Conservation (phyloP, 2,329 filamentous ascomycete genomes). For the Sphaerulina musiva region DNA sequence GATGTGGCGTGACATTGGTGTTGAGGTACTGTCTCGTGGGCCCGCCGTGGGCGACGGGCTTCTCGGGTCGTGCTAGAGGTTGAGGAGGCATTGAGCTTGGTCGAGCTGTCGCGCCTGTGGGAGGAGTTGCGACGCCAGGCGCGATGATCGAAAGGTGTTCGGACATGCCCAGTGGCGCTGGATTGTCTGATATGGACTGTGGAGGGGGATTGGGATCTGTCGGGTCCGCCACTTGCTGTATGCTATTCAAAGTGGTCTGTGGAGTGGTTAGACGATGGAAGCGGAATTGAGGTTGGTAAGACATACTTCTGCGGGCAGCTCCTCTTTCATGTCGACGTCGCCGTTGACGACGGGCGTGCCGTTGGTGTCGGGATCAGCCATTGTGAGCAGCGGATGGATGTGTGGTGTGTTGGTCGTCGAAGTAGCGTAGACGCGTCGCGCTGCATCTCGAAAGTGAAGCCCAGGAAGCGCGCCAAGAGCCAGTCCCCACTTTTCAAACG, state of each 20-base stretch:
- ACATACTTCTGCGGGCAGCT: conserved; percentile 25
- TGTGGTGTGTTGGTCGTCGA: neutral
- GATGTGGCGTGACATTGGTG: conserved; percentile 44
- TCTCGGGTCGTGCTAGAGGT: conserved; percentile 29
- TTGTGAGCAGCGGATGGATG: conserved; percentile 12
- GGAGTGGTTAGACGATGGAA: conserved; percentile 3
- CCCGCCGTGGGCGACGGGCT: conserved; percentile 42
- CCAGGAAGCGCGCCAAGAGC: no score
- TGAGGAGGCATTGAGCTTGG: conserved; percentile 30
- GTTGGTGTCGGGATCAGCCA: conserved; percentile 28
- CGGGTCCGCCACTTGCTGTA: conserved; percentile 21
- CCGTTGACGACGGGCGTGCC: conserved; percentile 16
- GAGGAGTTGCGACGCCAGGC: conserved; percentile 22
- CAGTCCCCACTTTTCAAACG: no score
- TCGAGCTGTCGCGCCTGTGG: conserved; percentile 20
- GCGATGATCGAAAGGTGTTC: conserved; percentile 21
- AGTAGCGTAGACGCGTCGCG: neutral
- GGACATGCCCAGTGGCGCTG: conserved; percentile 5
- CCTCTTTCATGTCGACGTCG: conserved; percentile 36
- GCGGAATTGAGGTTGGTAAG: neutral
- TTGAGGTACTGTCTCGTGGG: conserved; percentile 47
- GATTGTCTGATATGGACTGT: conserved; percentile 16
- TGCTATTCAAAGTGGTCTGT: conserved; percentile 16
- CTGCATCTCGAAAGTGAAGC: neutral
- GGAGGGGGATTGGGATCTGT: conserved; percentile 25